phyloP scores from a whole-genome alignment of 1,139 yeast species.

The Waltiozyma sp. region DNA sequence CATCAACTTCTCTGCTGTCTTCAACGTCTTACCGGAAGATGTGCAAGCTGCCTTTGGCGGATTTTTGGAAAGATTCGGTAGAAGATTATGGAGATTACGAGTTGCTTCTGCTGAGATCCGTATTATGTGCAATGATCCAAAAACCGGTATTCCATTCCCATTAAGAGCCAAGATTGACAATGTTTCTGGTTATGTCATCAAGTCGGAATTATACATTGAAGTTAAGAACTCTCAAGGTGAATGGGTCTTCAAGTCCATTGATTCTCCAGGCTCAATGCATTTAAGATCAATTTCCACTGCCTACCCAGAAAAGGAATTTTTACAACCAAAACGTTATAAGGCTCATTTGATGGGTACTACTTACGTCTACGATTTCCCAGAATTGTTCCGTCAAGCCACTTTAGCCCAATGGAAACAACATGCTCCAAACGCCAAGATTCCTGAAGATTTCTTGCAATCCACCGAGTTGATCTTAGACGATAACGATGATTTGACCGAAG shows the following conservation, averaged over 20 bases:
- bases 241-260: slow-evolving; percentile 94
- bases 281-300: slow-evolving; percentile 92
- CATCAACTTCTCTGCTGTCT: slow-evolving; percentile 90
- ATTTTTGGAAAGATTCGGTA: slow-evolving; percentile 93
- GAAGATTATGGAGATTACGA: slow-evolving; percentile 92
- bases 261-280: slow-evolving; percentile 94
- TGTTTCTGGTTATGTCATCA: slow-evolving; percentile 94
- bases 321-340: slow-evolving; percentile 96
- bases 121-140: slow-evolving; percentile 86
- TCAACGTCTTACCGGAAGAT: slow-evolving; percentile 87
- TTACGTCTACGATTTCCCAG: slow-evolving; percentile 97
- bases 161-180: slow-evolving; percentile 92
- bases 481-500: slow-evolving; percentile 74
- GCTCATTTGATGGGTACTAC: slow-evolving; percentile 98
- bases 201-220: slow-evolving; percentile 89
- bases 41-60: slow-evolving; percentile 97
- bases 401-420: slow-evolving; percentile 72
- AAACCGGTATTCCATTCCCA: slow-evolving; percentile 84
- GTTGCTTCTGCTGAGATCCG: slow-evolving; percentile 96
- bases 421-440: slow-evolving; percentile 43
- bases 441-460: slow-evolving; percentile 69
- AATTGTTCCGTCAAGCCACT: slow-evolving; percentile 89
- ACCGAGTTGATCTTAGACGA: slow-evolving; percentile 77
- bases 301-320: slow-evolving; percentile 93
- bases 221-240: slow-evolving; percentile 85